Evolutionary conservation across 306 rosid genomes (phyloP), one percentile per base, ranked within the genome.

Genomic region (cucumber (Cucumis sativus)): DNA sequence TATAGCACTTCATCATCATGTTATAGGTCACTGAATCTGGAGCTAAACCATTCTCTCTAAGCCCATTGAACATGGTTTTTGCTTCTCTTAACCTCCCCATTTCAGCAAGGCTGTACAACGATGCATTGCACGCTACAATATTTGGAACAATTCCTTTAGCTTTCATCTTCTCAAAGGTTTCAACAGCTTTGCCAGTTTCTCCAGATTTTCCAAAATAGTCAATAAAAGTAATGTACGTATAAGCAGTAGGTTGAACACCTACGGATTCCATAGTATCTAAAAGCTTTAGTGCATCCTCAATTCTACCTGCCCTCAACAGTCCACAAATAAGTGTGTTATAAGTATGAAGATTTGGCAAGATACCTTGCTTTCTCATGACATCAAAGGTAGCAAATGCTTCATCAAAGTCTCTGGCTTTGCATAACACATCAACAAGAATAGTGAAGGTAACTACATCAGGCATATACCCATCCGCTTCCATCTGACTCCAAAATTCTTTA

Each of bases 1-100:
- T 90, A 76, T 89, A 89, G 90, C 98, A 95, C 83, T 91, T 91
- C 91, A 95, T 95, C 96, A 95, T 88, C 89, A 90, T 89, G 82
- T 86, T 95, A 80, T 92, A 95, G 70, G 98, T 89, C 74, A 89
- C 89, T 23, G 93, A 87, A 84, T 95, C 95, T 4, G 98, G 98
- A 23, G 87, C 81, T 77, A 95, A 91, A 63, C 98, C 98, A 68
- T 89, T 88, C 69, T 75, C 80, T 77, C 82, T 86, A 77, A 95
- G 92, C 79, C 88, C 90, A 64, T 83, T 85, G 82, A 89, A 92
- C 47, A 92, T 79, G 67, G 84, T 78, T 68, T 84, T 87, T 23
- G 98, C 98, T 75, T 92, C 98, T 82, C 77, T 75, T 68, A 95
- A 84, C 86, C 86, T 89, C 55, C 96, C 97, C 78, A 33, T 76